phyloP scores from a whole-genome alignment of 345 rosid genomes.

The Orychophragmus violaceus region DNA sequence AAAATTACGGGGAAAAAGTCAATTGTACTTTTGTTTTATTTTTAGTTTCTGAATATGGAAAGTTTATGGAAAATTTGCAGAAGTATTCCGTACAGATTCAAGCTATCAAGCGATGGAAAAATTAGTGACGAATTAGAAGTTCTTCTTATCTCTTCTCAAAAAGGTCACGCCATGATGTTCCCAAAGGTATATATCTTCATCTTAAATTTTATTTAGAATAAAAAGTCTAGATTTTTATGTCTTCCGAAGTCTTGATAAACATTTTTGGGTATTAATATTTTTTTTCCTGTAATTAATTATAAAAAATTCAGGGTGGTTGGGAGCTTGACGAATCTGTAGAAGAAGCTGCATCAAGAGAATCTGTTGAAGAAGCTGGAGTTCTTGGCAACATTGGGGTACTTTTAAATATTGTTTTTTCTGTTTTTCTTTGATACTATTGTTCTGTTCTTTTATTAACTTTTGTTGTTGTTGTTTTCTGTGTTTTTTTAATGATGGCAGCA shows the following conservation, averaged over 20 bases:
- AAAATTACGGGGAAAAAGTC: not conserved
- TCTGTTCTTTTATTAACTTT: not conserved
- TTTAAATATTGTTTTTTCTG: not conserved
- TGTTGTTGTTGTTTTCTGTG: not conserved
- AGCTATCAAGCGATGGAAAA: constrained; percentile 33
- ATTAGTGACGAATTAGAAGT: constrained; percentile 51
- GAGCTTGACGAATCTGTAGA: constrained; percentile 81
- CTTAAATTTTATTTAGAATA: not conserved
- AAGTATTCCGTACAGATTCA: constrained; percentile 78
- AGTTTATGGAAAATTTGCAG: constrained; percentile 31
- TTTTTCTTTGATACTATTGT: not conserved
- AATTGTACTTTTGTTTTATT: not conserved
- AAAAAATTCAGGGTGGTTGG: constrained; percentile 77
- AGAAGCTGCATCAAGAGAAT: constrained; percentile 82
- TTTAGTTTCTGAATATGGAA: not conserved
- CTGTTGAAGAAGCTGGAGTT: constrained; percentile 89
- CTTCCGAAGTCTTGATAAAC: not conserved
- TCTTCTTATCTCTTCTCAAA: constrained; percentile 75
- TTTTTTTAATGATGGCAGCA: constrained; percentile 39
- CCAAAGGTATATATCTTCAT: constrained; percentile 46
- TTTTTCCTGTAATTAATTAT: not conserved
- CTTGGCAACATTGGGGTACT: constrained; percentile 66
- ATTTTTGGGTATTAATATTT: not conserved
- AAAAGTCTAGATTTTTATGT: not conserved
- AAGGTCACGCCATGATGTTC: constrained; percentile 76